Percentiles rank a stretch among this genome's conserved stretches.
Conservation (phyloP, 352 stramenopile species). For the Bremia lactucae region DNA sequence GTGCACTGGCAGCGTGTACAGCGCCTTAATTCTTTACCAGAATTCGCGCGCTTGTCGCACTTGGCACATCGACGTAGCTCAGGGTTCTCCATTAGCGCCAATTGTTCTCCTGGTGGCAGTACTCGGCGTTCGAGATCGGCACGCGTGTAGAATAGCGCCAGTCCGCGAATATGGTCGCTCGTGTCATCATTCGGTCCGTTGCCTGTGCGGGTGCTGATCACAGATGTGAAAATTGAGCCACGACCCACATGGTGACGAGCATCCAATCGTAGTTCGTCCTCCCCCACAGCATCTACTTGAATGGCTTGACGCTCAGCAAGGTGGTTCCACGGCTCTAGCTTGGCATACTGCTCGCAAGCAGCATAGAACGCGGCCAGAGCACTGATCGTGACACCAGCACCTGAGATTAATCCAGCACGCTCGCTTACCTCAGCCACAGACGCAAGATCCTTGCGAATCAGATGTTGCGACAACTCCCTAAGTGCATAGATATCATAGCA, state of each 20-base stretch:
- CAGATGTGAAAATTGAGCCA: constrained; percentile 61
- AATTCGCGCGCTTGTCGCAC: constrained; percentile 65
- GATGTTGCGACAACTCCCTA: constrained; percentile 68
- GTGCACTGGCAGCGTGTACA: constrained; percentile 79
- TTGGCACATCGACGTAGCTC: constrained; percentile 56
- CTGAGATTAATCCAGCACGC: constrained; percentile 47
- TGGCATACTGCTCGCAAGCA: constrained; percentile 50
- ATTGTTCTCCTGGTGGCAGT: constrained; percentile 44
- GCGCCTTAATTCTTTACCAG: constrained; percentile 51
- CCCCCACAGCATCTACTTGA: constrained; percentile 54
- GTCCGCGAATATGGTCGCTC: constrained; percentile 51
- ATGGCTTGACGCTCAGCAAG: constrained; percentile 70
- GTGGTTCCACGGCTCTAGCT: constrained; percentile 54
- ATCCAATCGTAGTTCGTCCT: constrained; percentile 54
- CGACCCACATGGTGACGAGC: constrained; percentile 41
- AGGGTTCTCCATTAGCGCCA: constrained; percentile 66
- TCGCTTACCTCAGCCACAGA: constrained; percentile 69
- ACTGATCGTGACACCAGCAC: constrained; percentile 42
- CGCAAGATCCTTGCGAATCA: constrained; percentile 75
- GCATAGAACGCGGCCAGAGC: constrained; percentile 50
- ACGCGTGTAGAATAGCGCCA: constrained; percentile 75
- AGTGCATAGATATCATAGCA: background rate
- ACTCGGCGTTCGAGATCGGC: constrained; percentile 67
- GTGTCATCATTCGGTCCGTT: constrained; percentile 15
- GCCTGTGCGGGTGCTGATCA: constrained; percentile 47